Evolutionary conservation across 148 eudicot genomes (phyloP), one percentile per base, ranked within the genome.

Genomic region (Cornus suecica): DNA sequence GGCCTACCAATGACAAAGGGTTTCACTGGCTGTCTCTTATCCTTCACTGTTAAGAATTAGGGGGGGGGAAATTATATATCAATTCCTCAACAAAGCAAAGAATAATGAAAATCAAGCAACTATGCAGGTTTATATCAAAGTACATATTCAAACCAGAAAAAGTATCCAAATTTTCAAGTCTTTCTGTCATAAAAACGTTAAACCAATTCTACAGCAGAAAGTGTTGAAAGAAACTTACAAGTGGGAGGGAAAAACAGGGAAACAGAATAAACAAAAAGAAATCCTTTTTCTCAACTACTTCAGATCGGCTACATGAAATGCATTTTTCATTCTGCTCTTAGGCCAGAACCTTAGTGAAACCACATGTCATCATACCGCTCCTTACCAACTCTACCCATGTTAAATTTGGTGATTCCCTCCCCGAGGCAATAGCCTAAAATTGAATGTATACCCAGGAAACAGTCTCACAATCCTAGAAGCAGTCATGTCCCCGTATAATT

Each of bases 1-100:
- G 97, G 97, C 67, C 92, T 78, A 51, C 97, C 97, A 74, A 89
- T 81, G 48, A 89, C 97, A 80, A 86, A 74, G 23, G 93, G 84
- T 82, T 93, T 93, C 30, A 73, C 82, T 52, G 89, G 80, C 72
- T 80, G 77, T 74, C 65, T n/a, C n/a, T n/a, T 88, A 42, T 93
- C 91, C 72, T 84, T 90, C 42, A 70, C 97, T 92, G 79, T 24
- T 74, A 69, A 64, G 64, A 61, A 72, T 60, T 27, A 62, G 24
- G 42, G 31, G 24, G 42, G 31, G 0, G 9, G 9, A 3, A 37
- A 23, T 58, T 23, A n/a, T 4, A 28, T 3, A 16, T 27, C 22
- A 68, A 27, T 37, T 67, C 66, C 45, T 34, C 4, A 65, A 26
- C 10, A 68, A 66, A 37, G 31, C 28, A 45, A 56, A 70, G 64